These are phyloP conservation scores for Hypoxylon fuscum DNA, from an alignment of 495 filamentous ascomycete genomes.

Conservation along the genomic window DNA sequence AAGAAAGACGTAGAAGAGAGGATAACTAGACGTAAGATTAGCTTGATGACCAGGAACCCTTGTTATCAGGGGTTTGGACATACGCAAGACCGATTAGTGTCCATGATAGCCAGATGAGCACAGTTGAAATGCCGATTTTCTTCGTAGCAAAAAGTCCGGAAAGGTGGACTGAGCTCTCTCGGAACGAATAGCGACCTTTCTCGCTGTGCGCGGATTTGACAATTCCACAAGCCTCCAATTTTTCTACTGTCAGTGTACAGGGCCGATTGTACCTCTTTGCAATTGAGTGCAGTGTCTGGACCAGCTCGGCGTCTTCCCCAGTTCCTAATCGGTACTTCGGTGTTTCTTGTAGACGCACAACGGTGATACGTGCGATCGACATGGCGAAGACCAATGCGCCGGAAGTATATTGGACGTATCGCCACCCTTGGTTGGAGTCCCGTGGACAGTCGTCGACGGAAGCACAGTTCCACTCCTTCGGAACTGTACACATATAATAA, in stretches of 20 bases:
- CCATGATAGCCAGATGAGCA: constrained; percentile 75
- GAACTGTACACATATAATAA: constrained; percentile 46
- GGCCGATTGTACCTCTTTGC: constrained; percentile 69
- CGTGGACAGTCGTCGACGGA: constrained; percentile 65
- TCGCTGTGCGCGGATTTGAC: constrained; percentile 51
- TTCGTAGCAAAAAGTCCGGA: constrained; percentile 70
- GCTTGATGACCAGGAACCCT: neutral
- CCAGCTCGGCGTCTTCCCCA: constrained; percentile 69
- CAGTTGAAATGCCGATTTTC: constrained; percentile 67
- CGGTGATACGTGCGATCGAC: constrained; percentile 69
- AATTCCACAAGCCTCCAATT: constrained; percentile 62
- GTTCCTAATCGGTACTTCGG: constrained; percentile 75
- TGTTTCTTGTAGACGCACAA: constrained; percentile 74
- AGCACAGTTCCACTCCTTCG: constrained; percentile 63
- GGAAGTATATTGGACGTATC: constrained; percentile 74
- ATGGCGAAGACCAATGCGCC: constrained; percentile 74
- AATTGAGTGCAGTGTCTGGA: constrained; percentile 67
- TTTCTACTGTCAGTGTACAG: constrained; percentile 69
- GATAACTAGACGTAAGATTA: constrained; percentile 54
- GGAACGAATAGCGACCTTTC: constrained; percentile 56
- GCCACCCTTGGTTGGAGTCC: constrained; percentile 80
- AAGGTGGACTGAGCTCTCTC: constrained; percentile 65
- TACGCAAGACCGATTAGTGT: constrained; percentile 70
- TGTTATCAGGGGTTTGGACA: constrained; percentile 3
- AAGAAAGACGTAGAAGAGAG: constrained; percentile 75